Conservation (phyloP, 352 stramenopile genomes). For the Globisporangium paroecandrum region DNA sequence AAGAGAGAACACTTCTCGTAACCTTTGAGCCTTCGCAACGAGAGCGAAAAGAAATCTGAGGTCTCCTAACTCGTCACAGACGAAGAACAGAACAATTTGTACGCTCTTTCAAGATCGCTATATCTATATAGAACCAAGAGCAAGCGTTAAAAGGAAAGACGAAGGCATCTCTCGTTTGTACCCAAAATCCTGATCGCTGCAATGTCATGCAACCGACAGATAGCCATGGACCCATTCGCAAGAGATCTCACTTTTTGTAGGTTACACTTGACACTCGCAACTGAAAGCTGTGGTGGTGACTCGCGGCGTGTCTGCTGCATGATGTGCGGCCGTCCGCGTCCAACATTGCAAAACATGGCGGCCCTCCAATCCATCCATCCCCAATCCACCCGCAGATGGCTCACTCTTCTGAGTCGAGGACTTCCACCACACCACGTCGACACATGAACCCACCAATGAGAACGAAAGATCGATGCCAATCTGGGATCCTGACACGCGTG, state of each 20-base stretch:
- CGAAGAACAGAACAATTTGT: too few relatives aligned
- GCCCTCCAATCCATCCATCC: neutral
- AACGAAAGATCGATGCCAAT: neutral
- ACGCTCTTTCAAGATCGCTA: too few relatives aligned
- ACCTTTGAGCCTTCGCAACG: too few relatives aligned
- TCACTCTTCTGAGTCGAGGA: constrained; percentile 14
- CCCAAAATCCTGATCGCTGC: too few relatives aligned
- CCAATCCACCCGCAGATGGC: neutral
- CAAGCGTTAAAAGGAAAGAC: too few relatives aligned
- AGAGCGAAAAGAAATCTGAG: too few relatives aligned
- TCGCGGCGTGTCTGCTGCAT: neutral
- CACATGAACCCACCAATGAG: constrained; percentile 7
- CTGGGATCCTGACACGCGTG: neutral
- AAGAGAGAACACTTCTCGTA: neutral
- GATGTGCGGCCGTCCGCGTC: neutral
- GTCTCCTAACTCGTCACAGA: too few relatives aligned
- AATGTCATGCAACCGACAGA: too few relatives aligned
- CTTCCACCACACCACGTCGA: constrained; percentile 3
- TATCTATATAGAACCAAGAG: too few relatives aligned
- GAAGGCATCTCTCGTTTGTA: too few relatives aligned
- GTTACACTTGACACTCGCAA: neutral
- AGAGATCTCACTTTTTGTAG: neutral
- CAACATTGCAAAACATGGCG: neutral
- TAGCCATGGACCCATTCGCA: neutral
- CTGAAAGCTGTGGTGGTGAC: neutral